Percentiles rank a stretch among this genome's conserved stretches.
Evolutionary conservation across 2,329 filamentous ascomycete genomes (phyloP).

Genomic region (Alternaria triticimaculans): DNA sequence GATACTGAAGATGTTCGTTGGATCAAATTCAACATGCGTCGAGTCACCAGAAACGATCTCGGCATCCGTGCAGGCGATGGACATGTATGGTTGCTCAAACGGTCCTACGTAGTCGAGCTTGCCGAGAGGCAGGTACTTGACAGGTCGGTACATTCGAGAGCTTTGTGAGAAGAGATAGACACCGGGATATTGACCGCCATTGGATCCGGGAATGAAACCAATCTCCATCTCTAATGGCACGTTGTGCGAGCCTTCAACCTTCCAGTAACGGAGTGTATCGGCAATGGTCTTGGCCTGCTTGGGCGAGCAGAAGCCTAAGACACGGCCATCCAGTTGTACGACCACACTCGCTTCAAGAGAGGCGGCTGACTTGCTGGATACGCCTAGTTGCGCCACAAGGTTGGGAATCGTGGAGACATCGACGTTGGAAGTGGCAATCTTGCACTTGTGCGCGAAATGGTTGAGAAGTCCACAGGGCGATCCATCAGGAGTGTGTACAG

Average conservation of each 20-base stretch:
- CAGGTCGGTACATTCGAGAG: conserved; percentile 85
- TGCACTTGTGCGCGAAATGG: conserved; percentile 93
- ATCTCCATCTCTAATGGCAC: conserved; percentile 88
- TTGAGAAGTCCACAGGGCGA: conserved; percentile 93
- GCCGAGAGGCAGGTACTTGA: conserved; percentile 88
- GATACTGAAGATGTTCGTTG: conserved; percentile 96
- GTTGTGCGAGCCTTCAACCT: conserved; percentile 82
- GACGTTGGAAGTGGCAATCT: conserved; percentile 77
- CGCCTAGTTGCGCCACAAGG: conserved; percentile 79
- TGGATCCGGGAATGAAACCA: conserved; percentile 86
- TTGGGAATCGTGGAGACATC: conserved; percentile 78
- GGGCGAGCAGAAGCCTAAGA: conserved; percentile 89
- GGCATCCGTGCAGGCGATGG: conserved; percentile 87
- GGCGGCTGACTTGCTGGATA: conserved; percentile 76
- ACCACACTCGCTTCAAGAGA: conserved; percentile 83
- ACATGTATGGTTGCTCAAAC: conserved; percentile 98
- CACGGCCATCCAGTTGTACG: conserved; percentile 86
- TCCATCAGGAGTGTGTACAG: conserved; percentile 96
- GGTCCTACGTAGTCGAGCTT: conserved; percentile 89
- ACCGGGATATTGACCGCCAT: conserved; percentile 93
- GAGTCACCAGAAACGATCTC: conserved; percentile 89
- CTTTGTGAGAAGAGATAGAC: conserved; percentile 90
- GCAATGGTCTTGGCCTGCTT: conserved; percentile 81
- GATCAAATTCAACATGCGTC: conserved; percentile 91
- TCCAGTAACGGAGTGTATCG: conserved; percentile 92